Evolutionary conservation across 139 green algal species (phyloP).

Genomic region (Mesostigma viride): DNA sequence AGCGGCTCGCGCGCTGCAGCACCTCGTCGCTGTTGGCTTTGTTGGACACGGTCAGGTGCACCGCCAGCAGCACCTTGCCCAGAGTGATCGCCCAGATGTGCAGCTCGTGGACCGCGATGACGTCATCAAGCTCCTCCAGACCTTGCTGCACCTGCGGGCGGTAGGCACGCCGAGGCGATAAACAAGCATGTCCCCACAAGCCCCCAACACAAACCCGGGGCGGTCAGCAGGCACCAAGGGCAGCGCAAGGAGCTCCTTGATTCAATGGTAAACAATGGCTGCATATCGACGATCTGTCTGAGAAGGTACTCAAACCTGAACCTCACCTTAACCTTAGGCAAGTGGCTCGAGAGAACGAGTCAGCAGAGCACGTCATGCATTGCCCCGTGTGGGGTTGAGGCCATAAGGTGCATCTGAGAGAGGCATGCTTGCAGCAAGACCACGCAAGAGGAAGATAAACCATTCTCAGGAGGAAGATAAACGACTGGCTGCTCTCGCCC

Average conservation of each 20-base stretch:
- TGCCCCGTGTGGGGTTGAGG: too few species aligned
- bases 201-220: background rate
- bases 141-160: constrained; percentile 22
- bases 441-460: background rate
- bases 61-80: constrained; percentile 17
- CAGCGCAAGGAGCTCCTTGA: background rate
- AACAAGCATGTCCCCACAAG: background rate
- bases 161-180: background rate
- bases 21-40: background rate
- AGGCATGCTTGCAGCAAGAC: too few species aligned
- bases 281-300: too few species aligned
- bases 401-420: too few species aligned
- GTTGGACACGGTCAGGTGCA: background rate
- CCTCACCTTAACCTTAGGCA: too few species aligned
- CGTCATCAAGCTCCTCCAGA: constrained; percentile 45
- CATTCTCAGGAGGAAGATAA: too few species aligned
- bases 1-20: background rate
- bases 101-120: constrained; percentile 74
- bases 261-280: constrained; percentile 9
- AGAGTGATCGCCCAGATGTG: constrained; percentile 77
- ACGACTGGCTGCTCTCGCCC: too few species aligned
- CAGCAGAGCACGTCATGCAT: too few species aligned
- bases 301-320: too few species aligned
- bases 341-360: too few species aligned
- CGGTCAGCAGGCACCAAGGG: background rate